Evolutionary conservation across 2,329 filamentous ascomycete species (phyloP), one percentile per base, ranked within the genome.

Genomic region (Pyricularia pennisetigena): DNA sequence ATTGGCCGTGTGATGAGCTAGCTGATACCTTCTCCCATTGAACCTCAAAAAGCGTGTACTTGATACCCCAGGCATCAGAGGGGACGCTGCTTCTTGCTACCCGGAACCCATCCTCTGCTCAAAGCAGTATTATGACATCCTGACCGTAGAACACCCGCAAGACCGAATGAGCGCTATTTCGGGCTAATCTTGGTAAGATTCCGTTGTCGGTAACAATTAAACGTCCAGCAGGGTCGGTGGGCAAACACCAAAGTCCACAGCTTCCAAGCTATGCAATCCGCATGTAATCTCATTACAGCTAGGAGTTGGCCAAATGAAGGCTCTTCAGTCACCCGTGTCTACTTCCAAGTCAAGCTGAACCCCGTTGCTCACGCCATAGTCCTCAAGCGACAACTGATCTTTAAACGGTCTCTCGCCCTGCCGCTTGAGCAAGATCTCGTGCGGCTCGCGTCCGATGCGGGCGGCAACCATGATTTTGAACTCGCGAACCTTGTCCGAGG

Each of bases 361-460:
- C 10, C 94, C 94, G 79, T 95, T 95, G 74, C 90, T 93, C 69
- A 98, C 89, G n/a, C 92, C 93, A 79, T 97, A 98, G 80, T 98
- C 94, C 74, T 92, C 92, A 73, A 97, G 78, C 41, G 88, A 94
- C 70, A 97, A 84, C 73, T 90, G 86, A 76, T 98, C 94, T 82
- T 97, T 97, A 78, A 98, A 97, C 28, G 94, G 94, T 71, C 94
- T 81, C 80, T 97, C 93, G 14, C 94, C 92, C 79, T 98, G 94
- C 72, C 94, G 84, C 82, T 96, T 95, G 69, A 98, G 79, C 80
- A 97, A 83, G 71, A 98, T 97, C 80, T 97, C 93, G 75, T 94
- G 91, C 63, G 94, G 90, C 73, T 96, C 90, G 49, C 94, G 87
- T 1, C 94, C 94, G 74, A 97, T 96, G 71, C 91, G 87, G 59